Evolutionary conservation across 805 yeast genomes (phyloP).

Genomic region (Lipomyces anomalus): DNA sequence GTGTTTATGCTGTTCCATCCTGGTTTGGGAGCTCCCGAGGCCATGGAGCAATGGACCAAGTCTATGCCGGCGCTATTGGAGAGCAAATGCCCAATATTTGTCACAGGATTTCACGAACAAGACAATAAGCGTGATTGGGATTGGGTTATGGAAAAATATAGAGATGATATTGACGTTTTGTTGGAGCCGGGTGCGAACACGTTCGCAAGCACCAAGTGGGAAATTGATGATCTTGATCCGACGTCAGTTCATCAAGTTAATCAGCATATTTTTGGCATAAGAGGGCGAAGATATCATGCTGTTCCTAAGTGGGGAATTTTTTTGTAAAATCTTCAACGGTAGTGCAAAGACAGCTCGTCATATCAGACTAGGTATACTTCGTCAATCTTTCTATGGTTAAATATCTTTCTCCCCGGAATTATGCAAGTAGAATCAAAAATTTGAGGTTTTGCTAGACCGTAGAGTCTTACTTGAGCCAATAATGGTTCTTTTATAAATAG

Average conservation of each 20-base stretch:
- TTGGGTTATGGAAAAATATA: slow-evolving; percentile 61
- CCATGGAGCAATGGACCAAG: slow-evolving; percentile 74
- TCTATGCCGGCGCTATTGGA: slow-evolving; percentile 82
- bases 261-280: slow-evolving; percentile 80
- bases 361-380: too few relatives aligned
- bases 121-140: slow-evolving; percentile 66
- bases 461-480: too few relatives aligned
- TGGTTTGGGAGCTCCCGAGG: slow-evolving; percentile 79
- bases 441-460: too few relatives aligned
- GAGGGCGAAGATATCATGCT: slow-evolving; percentile 97
- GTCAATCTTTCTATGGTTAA: too few relatives aligned
- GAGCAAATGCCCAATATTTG: slow-evolving; percentile 85
- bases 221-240: slow-evolving; percentile 84
- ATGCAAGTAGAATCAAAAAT: too few relatives aligned
- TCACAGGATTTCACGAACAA: slow-evolving; percentile 79
- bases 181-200: slow-evolving; percentile 67
- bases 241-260: slow-evolving; percentile 91
- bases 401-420: too few relatives aligned
- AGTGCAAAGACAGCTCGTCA: background rate
- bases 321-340: background rate
- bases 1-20: slow-evolving; percentile 93
- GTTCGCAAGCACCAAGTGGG: slow-evolving; percentile 89
- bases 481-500: too few relatives aligned
- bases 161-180: slow-evolving; percentile 73
- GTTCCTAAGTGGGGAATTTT: too few relatives aligned